Evolutionary conservation across 805 yeast genomes (phyloP).

Genomic region (Wickerhamiella dianesei): DNA sequence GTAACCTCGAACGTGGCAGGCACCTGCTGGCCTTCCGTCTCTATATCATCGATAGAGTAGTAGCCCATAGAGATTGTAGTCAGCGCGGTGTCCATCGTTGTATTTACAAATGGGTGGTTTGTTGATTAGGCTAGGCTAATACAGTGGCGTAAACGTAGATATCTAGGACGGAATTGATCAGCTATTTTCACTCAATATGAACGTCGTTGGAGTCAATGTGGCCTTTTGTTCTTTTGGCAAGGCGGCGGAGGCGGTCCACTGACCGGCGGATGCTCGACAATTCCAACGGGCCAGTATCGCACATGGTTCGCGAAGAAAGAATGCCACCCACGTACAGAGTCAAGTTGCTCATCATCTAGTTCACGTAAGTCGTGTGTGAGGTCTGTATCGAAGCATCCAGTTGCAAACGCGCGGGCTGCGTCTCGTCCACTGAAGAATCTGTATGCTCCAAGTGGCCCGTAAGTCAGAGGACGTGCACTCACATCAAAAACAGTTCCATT

Average conservation of each 20-base stretch:
- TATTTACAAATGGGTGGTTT: no score
- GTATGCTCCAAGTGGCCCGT: slow-evolving; percentile 50
- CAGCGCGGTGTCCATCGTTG: background rate
- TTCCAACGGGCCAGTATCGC: slow-evolving; percentile 52
- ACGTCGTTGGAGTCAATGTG: slow-evolving; percentile 4
- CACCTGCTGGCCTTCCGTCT: slow-evolving; percentile 36
- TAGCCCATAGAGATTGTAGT: slow-evolving; percentile 12
- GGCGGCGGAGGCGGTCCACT: slow-evolving; percentile 39
- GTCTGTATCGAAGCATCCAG: slow-evolving; percentile 55
- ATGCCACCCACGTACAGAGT: slow-evolving; percentile 40
- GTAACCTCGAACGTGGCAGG: slow-evolving; percentile 69
- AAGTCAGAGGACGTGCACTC: slow-evolving; percentile 33
- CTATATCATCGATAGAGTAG: slow-evolving; percentile 25
- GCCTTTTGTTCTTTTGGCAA: slow-evolving; percentile 25
- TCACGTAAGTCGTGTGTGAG: slow-evolving; percentile 57
- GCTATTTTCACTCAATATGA: no score
- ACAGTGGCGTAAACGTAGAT: no score
- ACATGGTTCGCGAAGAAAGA: slow-evolving; percentile 32
- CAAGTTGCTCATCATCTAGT: slow-evolving; percentile 32
- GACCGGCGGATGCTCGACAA: slow-evolving; percentile 34
- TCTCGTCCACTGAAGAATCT: slow-evolving; percentile 48
- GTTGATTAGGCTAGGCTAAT: no score
- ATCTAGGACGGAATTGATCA: no score
- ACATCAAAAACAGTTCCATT: slow-evolving; percentile 57
- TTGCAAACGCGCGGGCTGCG: slow-evolving; percentile 53